Evolutionary conservation across 331 rosid species (phyloP).

Genomic region (Erythrophleum ivorense): DNA sequence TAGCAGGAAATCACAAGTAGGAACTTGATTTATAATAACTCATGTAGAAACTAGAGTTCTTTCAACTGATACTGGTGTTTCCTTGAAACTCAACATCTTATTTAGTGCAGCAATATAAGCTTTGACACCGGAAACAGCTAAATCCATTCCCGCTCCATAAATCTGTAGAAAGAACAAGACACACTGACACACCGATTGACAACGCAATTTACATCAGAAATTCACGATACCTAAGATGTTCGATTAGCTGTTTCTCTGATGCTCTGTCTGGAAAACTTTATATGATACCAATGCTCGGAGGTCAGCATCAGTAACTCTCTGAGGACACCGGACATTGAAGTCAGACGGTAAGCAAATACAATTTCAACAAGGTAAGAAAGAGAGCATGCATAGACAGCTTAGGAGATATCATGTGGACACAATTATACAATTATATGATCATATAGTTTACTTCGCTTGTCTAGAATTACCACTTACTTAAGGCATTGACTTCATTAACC

Average conservation of each 20-base stretch:
- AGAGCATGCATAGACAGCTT: not conserved
- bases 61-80: conserved; percentile 39
- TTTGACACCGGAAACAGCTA: conserved; percentile 90
- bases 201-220: conserved; percentile 12
- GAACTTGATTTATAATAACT: conserved; percentile 13
- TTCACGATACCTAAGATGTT: conserved; percentile 65
- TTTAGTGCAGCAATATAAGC: conserved; percentile 85
- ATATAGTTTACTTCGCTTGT: too few species aligned
- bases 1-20: too few species aligned
- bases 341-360: not conserved
- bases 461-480: too few species aligned
- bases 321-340: conserved; percentile 4
- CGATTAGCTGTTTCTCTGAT: conserved; percentile 62
- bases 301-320: conserved; percentile 92
- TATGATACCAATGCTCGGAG: conserved; percentile 90
- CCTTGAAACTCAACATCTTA: conserved; percentile 81
- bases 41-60: conserved; percentile 47
- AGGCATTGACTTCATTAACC: too few species aligned
- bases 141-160: conserved; percentile 82
- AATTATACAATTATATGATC: too few species aligned
- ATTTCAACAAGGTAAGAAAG: not conserved
- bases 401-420: too few species aligned
- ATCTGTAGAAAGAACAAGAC: conserved; percentile 31
- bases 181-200: not conserved
- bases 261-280: conserved; percentile 88